Evolutionary conservation across 2,329 filamentous ascomycete genomes (phyloP).

Genomic region (Epichloe aotearoae): DNA sequence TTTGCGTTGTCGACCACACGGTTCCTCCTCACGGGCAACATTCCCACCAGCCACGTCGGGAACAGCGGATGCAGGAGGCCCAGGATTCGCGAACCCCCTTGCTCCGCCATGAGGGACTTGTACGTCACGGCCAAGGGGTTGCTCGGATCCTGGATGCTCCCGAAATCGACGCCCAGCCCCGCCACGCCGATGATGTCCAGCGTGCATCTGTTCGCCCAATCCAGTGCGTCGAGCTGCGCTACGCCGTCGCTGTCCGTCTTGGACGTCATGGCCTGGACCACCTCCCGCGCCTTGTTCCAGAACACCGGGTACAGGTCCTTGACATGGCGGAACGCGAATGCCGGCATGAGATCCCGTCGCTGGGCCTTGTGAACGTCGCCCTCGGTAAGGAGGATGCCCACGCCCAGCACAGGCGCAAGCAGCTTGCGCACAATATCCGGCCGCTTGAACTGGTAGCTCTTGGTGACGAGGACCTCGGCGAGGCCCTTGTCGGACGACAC

Average conservation of each 20-base stretch:
- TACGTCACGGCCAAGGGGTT: slow-evolving; percentile 48
- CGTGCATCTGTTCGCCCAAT: slow-evolving; percentile 54
- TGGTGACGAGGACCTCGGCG: slow-evolving; percentile 55
- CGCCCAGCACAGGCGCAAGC: slow-evolving; percentile 52
- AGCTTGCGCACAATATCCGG: slow-evolving; percentile 38
- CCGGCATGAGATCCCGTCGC: slow-evolving; percentile 66
- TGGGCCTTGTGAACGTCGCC: slow-evolving; percentile 82
- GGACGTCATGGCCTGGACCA: slow-evolving; percentile 46
- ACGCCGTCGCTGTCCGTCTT: slow-evolving; percentile 18
- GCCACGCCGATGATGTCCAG: slow-evolving; percentile 66
- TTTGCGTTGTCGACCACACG: slow-evolving; percentile 44
- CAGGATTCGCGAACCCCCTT: slow-evolving; percentile 35
- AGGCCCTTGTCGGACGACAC: slow-evolving; percentile 49
- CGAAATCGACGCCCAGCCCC: slow-evolving; percentile 59
- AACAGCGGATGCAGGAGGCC: slow-evolving; percentile 48
- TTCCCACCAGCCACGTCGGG: slow-evolving; percentile 44
- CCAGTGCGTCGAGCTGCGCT: slow-evolving; percentile 40
- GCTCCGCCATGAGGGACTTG: slow-evolving; percentile 34
- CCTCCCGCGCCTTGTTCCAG: slow-evolving; percentile 63
- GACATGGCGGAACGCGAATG: slow-evolving; percentile 75
- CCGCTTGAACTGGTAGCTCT: slow-evolving; percentile 58
- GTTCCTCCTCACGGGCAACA: slow-evolving; percentile 60
- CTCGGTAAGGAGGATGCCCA: slow-evolving; percentile 67
- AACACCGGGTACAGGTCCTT: slow-evolving; percentile 77
- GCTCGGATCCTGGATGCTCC: slow-evolving; percentile 46